Base-by-base conservation (phyloP, 2,329 filamentous ascomycete genomes). In the Tolypocladium nubicola region DNA sequence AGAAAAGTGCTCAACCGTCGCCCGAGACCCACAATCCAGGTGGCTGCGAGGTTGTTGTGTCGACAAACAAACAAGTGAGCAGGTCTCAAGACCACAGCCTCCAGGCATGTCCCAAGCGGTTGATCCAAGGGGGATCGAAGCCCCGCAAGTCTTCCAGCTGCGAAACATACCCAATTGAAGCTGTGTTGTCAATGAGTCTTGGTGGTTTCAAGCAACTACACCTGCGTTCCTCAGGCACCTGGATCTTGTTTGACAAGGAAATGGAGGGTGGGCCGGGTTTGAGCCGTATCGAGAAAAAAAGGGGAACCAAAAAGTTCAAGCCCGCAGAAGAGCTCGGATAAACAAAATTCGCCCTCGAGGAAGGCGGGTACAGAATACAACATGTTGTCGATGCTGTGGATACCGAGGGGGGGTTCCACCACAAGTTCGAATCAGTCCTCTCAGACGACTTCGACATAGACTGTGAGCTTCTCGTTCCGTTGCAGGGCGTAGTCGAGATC, bases 381-480 rank as follows among this genome's bases (percentile, higher is more conserved):
- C 26, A 33, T 2, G 38, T 21, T 16, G 11, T 23, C 37, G 21
- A 39, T 11, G 52, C 16, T 13, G n/a, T 16, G 52, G n/a, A n/a
- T 33, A 39, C 23, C 49, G 16, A 13, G 4, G 23, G 9, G 9
- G 0, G 26, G 13, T n/a, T 40, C 38, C n/a, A 30, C 26, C 13
- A 6, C 16, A 38, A 30, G 53, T 19, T 47, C n/a, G 41, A 38
- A 41, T 19, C 39, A 47, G 26, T 41, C 38, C 33, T 49, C 35
- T 43, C 70, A 81, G 60, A 74, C 71, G 56, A 76, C 73, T 62
- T 86, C 82, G 38, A 89, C 86, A 63, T 85, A 89, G 33, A 97
- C 76, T 56, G 92, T 84, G 61, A 97, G 77, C 75, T 97, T 97
- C 63, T 91, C 87, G 72, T 96, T 96, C 65, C 90, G 79, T 65